Base-by-base conservation (phyloP, 805 yeast species). In the Teunomyces panamensis region DNA sequence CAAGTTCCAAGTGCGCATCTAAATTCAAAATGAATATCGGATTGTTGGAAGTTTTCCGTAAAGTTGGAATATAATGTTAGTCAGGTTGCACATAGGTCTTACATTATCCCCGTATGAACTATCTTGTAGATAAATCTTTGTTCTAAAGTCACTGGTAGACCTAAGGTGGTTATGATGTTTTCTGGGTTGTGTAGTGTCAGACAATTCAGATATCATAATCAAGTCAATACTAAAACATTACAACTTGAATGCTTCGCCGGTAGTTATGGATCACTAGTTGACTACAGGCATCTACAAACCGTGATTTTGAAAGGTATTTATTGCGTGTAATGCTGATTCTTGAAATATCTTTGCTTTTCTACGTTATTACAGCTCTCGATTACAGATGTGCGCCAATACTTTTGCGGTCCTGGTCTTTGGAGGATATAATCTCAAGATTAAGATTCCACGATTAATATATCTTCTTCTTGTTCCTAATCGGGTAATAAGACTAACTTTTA, bases 341-440 rank as follows among this genome's bases (percentile, higher is more conserved):
- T 32, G 34, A 16, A 32, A 32, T 32, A 9, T 13, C 34, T 32
- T 13, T 14, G 9, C 34, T 32, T 16, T 13, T 6, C 14, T 20
- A 17, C n/a, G 24, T 13, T 16, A 4, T 17, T 9, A 35, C 20
- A 7, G 28, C 28, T 20, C 26, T 20, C 20, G 28, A 20, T 16
- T 16, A 20, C 6, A 35, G n/a, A 10, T 20, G 28, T 35, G 8
- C 17, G 39, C 24, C 39, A 13, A 35, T 20, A 6, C 2, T 11
- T 16, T 11, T 37, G 41, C 14, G 41, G 41, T 37, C 30, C 30
- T 37, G 29, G 41, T 37, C 30, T 11, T 10, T 33, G 36, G 16
- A 1, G 41, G 41, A 37, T 14, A 32, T 5, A 32, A 37, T 37
- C 41, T 37, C 30, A 37, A 37, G 41, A 37, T 37, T 37, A 37